Conservation (phyloP, 768 basidiomycete species). For the Tulasnella sp. region DNA sequence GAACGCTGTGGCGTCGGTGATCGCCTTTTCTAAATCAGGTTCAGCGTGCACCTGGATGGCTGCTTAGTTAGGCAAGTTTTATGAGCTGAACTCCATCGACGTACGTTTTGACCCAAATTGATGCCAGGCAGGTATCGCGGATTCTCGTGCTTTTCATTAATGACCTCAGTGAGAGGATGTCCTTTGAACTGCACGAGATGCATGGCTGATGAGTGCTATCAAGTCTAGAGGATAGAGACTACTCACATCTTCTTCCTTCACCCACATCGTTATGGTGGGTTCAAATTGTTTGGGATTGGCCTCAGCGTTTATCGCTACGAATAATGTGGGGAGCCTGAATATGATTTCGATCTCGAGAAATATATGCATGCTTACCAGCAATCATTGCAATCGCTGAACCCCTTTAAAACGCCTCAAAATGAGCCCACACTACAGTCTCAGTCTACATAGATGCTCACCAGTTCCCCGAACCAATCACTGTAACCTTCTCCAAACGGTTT, state of each 20-base stretch:
- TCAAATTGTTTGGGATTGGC: constrained; percentile 28
- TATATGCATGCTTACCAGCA: no score
- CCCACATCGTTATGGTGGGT: constrained; percentile 31
- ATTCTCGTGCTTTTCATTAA: constrained; percentile 34
- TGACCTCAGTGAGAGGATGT: constrained; percentile 30
- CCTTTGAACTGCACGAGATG: constrained; percentile 21
- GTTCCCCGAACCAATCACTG: constrained; percentile 28
- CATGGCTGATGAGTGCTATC: not conserved
- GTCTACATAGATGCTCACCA: constrained; percentile 21
- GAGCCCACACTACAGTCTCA: not conserved
- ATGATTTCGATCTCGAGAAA: constrained; percentile 8
- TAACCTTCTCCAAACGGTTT: constrained; percentile 27
- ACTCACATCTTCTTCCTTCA: constrained; percentile 32
- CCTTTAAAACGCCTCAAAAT: constrained; percentile 19
- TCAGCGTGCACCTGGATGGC: constrained; percentile 24
- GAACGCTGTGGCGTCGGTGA: constrained; percentile 32
- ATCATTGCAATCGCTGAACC: constrained; percentile 30
- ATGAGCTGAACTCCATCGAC: not conserved
- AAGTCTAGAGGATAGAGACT: not conserved
- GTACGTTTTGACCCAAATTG: constrained; percentile 28
- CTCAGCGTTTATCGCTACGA: constrained; percentile 26
- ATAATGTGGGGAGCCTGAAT: not conserved
- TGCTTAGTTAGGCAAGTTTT: not conserved
- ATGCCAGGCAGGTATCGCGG: constrained; percentile 30
- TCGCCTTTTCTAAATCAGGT: constrained; percentile 29